Evolutionary conservation across 352 stramenopile genomes (phyloP), one percentile per base, ranked within the genome.

Genomic region (Phytophthora quininea): DNA sequence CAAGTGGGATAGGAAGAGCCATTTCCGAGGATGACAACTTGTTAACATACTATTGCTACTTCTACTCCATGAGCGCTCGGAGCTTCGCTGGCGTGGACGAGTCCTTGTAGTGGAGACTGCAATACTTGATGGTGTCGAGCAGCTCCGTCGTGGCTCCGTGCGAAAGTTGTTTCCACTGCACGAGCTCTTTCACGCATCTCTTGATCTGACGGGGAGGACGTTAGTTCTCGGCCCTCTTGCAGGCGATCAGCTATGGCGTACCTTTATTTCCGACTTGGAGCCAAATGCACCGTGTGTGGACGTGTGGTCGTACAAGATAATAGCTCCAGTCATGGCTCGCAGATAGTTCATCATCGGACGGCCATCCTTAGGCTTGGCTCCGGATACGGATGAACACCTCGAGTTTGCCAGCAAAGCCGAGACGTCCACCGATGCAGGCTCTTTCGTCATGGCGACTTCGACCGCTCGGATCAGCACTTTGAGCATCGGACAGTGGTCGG

Each of bases 221-320:
- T 40, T 53, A 35, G 37, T 8, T 43, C 37, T 43, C 37, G 37
- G 37, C 7, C 7, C 37, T 43, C 37, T 24, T 24, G 19, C 19
- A 24, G 19, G 19, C 19, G 19, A 24, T 24, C 19, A 24, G 19
- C 19, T 24, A 24, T 24, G 19, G 19, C 30, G 3, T 51, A 89
- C 81, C 58, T 88, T 88, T 45, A 90, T 69, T 67, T 84, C 70
- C 10, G 79, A 87, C 53, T 80, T 86, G 46, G 81, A 82, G 47
- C 64, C 52, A 57, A 90, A 88, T 5, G 68, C 77, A 27, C 81
- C 81, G 29, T 84, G 73, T 6, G 68, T 53, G 15, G 59, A 74
- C 53, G 68, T 75, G 61, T 88, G 81, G 65, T 90, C 81, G 58
- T 86, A 88, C 10, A 90, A 57, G 40, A 90, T 63, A 45, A 90